Evolutionary conservation across 441 rosid species (phyloP).

Genomic region (Adansonia rubrostipa): DNA sequence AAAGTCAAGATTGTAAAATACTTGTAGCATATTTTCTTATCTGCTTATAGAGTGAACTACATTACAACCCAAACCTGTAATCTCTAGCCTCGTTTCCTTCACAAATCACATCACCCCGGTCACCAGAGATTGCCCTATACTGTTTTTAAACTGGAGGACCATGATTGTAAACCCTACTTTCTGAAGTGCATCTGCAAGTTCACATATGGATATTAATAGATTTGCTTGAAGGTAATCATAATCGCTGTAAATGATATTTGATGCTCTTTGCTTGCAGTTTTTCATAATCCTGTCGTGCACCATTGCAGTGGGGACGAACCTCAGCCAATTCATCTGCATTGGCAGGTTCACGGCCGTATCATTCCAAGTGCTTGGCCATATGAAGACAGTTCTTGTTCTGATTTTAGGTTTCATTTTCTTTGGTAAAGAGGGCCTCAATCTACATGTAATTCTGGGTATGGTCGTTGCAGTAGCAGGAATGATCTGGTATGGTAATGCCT

Average conservation of each 20-base stretch:
- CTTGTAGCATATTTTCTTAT: background rate
- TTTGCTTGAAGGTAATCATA: conserved; percentile 4
- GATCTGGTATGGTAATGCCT: conserved; percentile 94
- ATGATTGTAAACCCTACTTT: background rate
- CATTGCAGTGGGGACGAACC: conserved; percentile 94
- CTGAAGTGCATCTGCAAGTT: conserved; percentile 3
- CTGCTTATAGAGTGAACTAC: background rate
- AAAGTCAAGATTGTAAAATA: background rate
- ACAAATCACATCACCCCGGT: background rate
- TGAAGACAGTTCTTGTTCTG: conserved; percentile 94
- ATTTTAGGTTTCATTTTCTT: conserved; percentile 85
- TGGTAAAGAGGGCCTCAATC: conserved; percentile 84
- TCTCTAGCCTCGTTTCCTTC: background rate
- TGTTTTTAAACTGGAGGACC: background rate
- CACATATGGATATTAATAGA: background rate
- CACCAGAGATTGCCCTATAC: background rate
- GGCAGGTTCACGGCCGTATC: conserved; percentile 96
- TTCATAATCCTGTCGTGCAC: conserved; percentile 82
- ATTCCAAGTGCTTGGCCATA: conserved; percentile 96
- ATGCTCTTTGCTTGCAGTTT: conserved; percentile 52
- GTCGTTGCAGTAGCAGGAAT: conserved; percentile 79
- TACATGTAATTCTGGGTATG: conserved; percentile 89
- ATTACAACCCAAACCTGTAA: background rate
- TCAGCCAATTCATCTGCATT: conserved; percentile 96
- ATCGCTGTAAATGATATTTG: conserved; percentile 21